These are phyloP conservation scores for Pseudocercospora pini-densiflorae DNA, from an alignment of 2,329 filamentous ascomycete species.

Conservation along the genomic window DNA sequence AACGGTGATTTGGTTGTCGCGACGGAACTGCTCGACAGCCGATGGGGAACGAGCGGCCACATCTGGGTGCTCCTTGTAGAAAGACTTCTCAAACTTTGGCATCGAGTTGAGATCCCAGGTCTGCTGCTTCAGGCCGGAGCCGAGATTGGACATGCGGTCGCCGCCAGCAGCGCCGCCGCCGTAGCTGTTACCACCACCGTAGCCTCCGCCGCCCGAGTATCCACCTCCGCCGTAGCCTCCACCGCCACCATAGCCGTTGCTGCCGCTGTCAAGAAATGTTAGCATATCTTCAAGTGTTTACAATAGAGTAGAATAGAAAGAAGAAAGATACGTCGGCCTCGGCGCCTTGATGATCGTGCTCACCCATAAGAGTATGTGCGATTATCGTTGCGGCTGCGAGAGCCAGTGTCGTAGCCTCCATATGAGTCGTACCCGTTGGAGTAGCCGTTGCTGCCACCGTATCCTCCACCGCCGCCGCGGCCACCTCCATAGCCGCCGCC, in stretches of 20 bases:
- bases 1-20: conserved; percentile 81
- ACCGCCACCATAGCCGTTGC: conserved; percentile 40
- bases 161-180: conserved; percentile 69
- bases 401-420: conserved; percentile 49
- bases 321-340: conserved; percentile 35
- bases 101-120: conserved; percentile 79
- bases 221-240: conserved; percentile 40
- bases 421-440: conserved; percentile 47
- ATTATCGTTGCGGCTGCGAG: conserved; percentile 45
- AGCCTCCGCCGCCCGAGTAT: conserved; percentile 35
- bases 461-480: conserved; percentile 43
- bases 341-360: conserved; percentile 47
- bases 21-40: conserved; percentile 88
- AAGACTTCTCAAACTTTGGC: conserved; percentile 98
- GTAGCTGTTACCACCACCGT: conserved; percentile 44
- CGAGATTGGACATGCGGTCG: conserved; percentile 93
- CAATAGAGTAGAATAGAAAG: conserved; percentile 20
- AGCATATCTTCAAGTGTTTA: conserved; percentile 13
- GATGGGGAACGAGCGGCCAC: conserved; percentile 74
- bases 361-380: conserved; percentile 52
- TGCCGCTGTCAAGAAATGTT: conserved; percentile 31
- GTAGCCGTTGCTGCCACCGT: conserved; percentile 48
- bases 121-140: conserved; percentile 84
- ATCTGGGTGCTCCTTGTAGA: conserved; percentile 93
- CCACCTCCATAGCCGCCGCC: conserved; percentile 45